Evolutionary conservation across 2,329 filamentous ascomycete genomes (phyloP), one percentile per base, ranked within the genome.

Genomic region (Penicillium occitanis): DNA sequence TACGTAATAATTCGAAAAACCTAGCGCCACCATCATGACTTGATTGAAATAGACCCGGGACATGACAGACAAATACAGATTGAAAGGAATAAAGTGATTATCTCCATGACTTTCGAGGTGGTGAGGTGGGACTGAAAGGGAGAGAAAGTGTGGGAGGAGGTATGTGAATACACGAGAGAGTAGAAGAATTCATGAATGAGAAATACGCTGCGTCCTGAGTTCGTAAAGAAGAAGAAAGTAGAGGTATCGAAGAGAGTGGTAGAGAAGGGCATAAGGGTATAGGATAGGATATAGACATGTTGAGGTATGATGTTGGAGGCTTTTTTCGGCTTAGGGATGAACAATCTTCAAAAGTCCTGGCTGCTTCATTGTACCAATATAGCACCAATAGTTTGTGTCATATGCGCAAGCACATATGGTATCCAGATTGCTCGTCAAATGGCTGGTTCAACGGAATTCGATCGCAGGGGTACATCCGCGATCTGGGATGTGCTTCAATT

Each of bases 401-500:
- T 51, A 55, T 44, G 50, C 25, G 8, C 50, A 58, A 48, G 61
- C 28, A 57, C 13, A 11, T 33, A 25, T 58, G n/a, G 17, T 17
- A 57, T 58, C 50, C 51, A 63, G n/a, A 58, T 63, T 40, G 57
- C 11, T 33, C 62, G 28, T 42, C 22, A 55, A 55, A 61, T 30
- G 28, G 33, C 22, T 33, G 48, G 11, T 50, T 90, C 82, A 94
- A 79, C 91, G 86, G 77, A 98, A 97, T 80, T 99, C 95, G 80
- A 96, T 87, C 68, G 92, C 90, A 72, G 88, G 88, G 77, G 91
- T 91, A 79, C 92, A 95, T 65, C 94, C 93, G 73, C 84, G 86
- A 77, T 97, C 91, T 66, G 91, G 87, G 65, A 97, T 90, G 78
- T 97, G 93, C 78, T 92, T 91, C 72, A 99, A 83, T 75, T 97